Evolutionary conservation across 163 green algal species (phyloP).

Genomic region (Trebouxiophyceae sp.): DNA sequence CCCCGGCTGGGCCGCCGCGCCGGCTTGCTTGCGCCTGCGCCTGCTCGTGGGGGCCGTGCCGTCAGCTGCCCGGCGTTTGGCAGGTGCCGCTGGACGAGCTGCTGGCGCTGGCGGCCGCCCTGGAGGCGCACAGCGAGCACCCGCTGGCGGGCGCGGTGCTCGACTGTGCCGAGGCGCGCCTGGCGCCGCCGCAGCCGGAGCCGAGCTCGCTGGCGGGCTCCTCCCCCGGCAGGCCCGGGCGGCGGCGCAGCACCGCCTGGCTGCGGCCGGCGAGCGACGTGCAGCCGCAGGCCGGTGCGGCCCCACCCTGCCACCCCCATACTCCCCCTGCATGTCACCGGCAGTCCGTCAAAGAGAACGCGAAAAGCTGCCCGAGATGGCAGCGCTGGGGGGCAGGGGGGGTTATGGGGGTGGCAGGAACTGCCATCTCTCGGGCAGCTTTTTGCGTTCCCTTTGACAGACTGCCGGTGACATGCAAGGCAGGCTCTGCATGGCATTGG

Average conservation of each 20-base stretch:
- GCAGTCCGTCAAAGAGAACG: too few relatives aligned
- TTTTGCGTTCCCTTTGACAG: too few relatives aligned
- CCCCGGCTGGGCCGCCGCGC: too few relatives aligned
- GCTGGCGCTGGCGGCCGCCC: slow-evolving; percentile 52
- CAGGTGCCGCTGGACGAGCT: slow-evolving; percentile 30
- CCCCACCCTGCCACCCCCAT: background rate
- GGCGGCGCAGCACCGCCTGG: slow-evolving; percentile 11
- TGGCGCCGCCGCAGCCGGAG: background rate
- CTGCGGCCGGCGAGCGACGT: slow-evolving; percentile 16
- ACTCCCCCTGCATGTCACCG: background rate
- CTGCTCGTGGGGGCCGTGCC: background rate
- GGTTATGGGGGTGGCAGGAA: too few relatives aligned
- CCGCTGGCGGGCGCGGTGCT: slow-evolving; percentile 80
- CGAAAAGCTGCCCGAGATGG: too few relatives aligned
- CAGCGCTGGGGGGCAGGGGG: too few relatives aligned
- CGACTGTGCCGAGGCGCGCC: slow-evolving; percentile 9
- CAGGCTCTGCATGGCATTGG: too few relatives aligned
- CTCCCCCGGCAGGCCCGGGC: too few relatives aligned
- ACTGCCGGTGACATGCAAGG: too few relatives aligned
- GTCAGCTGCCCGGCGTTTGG: slow-evolving; percentile 3
- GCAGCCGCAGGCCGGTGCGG: slow-evolving; percentile 7
- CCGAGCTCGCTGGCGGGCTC: too few relatives aligned
- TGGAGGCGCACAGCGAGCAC: slow-evolving; percentile 86
- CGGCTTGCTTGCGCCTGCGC: background rate
- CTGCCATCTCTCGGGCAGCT: too few relatives aligned